Percentiles rank a stretch among this genome's conserved stretches.
Conservation (phyloP, 148 eudicot genomes). For the Amaranthus palmeri region DNA sequence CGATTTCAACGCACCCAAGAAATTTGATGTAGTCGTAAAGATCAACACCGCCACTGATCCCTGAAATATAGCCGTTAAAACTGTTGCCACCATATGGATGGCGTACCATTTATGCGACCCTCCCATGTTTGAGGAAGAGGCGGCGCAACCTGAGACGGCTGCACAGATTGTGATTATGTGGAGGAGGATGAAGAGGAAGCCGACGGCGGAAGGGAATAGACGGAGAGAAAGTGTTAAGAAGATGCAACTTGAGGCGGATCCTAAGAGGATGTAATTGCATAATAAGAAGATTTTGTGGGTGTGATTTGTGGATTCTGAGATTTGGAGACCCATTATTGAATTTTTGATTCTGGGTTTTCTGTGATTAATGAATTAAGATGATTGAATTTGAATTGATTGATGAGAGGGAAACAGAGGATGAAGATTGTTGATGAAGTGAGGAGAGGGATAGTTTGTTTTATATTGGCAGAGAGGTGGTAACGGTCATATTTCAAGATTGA, state of each 20-base stretch:
- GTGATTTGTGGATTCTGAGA: not conserved
- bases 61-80: conserved; percentile 42
- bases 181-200: conserved; percentile 36
- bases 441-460: not conserved
- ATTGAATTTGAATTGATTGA: too few species aligned
- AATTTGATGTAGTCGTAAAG: conserved; percentile 32
- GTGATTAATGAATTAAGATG: not conserved
- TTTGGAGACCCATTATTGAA: conserved; percentile 17
- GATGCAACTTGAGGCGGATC: conserved; percentile 38
- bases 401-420: not conserved
- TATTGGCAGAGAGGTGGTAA: conserved; percentile 10
- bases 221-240: conserved; percentile 36
- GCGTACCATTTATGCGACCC: conserved; percentile 34
- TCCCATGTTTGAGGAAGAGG: conserved; percentile 5
- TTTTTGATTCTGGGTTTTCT: not conserved
- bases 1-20: conserved; percentile 29
- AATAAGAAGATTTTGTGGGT: conserved; percentile 30
- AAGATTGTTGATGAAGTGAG: not conserved
- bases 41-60: conserved; percentile 43
- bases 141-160: conserved; percentile 38
- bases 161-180: conserved; percentile 39
- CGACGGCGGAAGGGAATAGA: conserved; percentile 24
- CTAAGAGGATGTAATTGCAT: conserved; percentile 27
- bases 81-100: conserved; percentile 44
- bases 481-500: conserved; percentile 18